phyloP scores from a whole-genome alignment of 441 rosid species.

The Euphorbia corollata region DNA sequence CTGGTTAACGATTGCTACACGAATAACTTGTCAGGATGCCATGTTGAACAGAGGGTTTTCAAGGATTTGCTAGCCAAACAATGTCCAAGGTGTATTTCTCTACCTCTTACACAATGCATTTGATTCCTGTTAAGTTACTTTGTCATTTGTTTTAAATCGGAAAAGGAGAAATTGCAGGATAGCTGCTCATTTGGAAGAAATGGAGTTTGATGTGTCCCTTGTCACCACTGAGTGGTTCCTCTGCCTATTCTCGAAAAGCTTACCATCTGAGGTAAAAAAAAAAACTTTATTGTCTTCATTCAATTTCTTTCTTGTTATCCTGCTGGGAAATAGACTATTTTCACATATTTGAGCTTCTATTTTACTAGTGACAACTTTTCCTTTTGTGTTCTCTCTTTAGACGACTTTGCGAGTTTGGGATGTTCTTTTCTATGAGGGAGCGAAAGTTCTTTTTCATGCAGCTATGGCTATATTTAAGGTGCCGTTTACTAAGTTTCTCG shows the following conservation, averaged over 20 bases:
- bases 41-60: conserved; percentile 94
- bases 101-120: background rate
- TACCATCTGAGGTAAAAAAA: conserved; percentile 84
- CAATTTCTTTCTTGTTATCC: background rate
- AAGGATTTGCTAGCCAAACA: conserved; percentile 77
- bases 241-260: conserved; percentile 93
- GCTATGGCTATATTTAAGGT: conserved; percentile 98
- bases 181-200: conserved; percentile 74
- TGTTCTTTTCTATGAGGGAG: conserved; percentile 93
- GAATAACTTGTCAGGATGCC: conserved; percentile 87
- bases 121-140: background rate
- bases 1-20: conserved; percentile 93
- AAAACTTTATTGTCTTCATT: no score
- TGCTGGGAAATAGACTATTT: background rate
- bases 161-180: conserved; percentile 45
- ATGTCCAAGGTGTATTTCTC: conserved; percentile 58
- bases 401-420: conserved; percentile 97
- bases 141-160: conserved; percentile 11
- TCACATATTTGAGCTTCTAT: background rate
- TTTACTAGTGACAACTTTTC: conserved; percentile 11
- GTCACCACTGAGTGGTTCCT: conserved; percentile 98
- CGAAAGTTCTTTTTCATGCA: conserved; percentile 86
- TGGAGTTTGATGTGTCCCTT: conserved; percentile 92
- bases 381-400: conserved; percentile 31
- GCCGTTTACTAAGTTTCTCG: conserved; percentile 14